Evolutionary conservation across 768 basidiomycete species (phyloP).

Genomic region (Tremella yokohamensis): DNA sequence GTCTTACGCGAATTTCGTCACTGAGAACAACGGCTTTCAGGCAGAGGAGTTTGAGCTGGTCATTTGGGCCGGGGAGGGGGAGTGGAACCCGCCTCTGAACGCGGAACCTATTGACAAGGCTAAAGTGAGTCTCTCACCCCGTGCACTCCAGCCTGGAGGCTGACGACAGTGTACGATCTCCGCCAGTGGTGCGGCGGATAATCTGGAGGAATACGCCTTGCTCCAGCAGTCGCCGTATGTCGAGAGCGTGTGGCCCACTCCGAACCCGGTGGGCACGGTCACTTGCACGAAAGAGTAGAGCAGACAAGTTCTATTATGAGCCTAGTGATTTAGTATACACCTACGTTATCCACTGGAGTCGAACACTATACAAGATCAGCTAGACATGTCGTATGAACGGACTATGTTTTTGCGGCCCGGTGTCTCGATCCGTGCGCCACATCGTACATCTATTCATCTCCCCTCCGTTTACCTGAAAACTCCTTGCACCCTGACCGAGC

Average conservation of each 20-base stretch:
- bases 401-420: no score
- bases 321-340: no score
- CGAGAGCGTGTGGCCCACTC: slow-evolving; percentile 1
- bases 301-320: no score
- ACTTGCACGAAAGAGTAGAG: no score
- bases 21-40: neutral
- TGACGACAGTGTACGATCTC: neutral
- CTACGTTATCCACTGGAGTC: no score
- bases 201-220: neutral
- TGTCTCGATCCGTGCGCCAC: no score
- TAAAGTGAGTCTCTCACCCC: neutral
- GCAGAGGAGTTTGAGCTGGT: slow-evolving; percentile 3
- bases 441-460: no score
- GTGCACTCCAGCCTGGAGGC: no score
- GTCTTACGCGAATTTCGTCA: neutral
- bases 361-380: no score
- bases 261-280: neutral
- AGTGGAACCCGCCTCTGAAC: slow-evolving; percentile 1
- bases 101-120: neutral
- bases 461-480: no score
- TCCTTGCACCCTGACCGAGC: no score
- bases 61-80: neutral
- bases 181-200: neutral
- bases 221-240: neutral
- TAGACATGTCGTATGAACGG: no score